Evolutionary conservation across 2,329 filamentous ascomycete species (phyloP), one percentile per base, ranked within the genome.

Genomic region (Monilinia aucupariae): DNA sequence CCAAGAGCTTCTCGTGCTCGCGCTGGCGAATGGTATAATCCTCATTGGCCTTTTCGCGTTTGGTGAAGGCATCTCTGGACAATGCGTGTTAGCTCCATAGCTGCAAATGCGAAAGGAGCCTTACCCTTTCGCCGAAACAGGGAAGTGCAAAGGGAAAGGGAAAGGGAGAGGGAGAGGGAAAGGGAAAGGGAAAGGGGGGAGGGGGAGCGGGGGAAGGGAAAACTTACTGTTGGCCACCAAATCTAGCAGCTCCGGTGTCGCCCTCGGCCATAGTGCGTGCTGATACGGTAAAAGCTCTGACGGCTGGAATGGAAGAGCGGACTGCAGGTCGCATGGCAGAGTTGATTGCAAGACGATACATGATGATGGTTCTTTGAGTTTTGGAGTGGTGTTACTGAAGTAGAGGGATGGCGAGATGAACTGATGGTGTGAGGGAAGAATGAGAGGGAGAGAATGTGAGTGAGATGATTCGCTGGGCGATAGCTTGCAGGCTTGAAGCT

Each of bases 21-120:
- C 64, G 64, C 52, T 32, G 27, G 12, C 54, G 53, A n/a, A 65
- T 65, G 22, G 51, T 49, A 43, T 54, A 64, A 58, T 65, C 64
- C 48, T 65, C 64, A 55, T 64, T 65, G 70, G 93, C 93, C 75
- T 88, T 85, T 79, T 99, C 94, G 72, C 94, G 91, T 79, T 88
- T 89, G 79, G 88, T 91, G 85, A 97, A 99, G 63, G 91, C 86
- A 75, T 99, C 93, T 71, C 93, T 96, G 69, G 71, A 27, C 17
- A 45, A 22, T 39, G 58, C 53, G 12, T n/a, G 30, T 71, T 66
- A 72, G 67, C 64, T 61, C 53, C 34, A 22, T 30, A 43, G 37
- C 17, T 48, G 43, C 15, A 34, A 13, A 37, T 48, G n/a, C n/a
- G 25, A 15, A 32, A n/a, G 27, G 20, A 4, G 30, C 34, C 47